Evolutionary conservation across 768 basidiomycete species (phyloP).

Genomic region (Lactifluus volemus): DNA sequence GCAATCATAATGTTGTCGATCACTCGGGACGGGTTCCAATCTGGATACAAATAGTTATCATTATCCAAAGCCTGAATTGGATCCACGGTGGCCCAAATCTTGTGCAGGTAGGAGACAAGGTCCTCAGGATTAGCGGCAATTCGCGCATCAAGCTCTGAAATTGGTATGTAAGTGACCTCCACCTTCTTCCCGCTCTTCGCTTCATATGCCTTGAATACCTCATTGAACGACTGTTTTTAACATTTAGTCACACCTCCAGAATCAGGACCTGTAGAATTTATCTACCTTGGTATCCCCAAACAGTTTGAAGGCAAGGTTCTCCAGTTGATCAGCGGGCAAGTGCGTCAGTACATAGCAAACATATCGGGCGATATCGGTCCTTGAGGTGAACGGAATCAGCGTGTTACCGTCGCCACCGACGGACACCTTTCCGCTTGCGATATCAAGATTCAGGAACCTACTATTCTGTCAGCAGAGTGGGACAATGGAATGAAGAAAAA

Average conservation of each 20-base stretch:
- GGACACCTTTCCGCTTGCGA: slow-evolving; percentile 14
- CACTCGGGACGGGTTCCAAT: slow-evolving; percentile 17
- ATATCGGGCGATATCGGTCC: slow-evolving; percentile 20
- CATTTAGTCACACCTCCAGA: too few relatives aligned
- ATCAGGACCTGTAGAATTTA: background rate
- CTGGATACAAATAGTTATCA: slow-evolving; percentile 16
- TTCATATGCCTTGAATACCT: slow-evolving; percentile 18
- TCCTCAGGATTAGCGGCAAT: slow-evolving; percentile 10
- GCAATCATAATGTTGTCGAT: slow-evolving; percentile 8
- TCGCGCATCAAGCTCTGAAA: slow-evolving; percentile 11
- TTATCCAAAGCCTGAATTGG: background rate
- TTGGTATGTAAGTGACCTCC: slow-evolving; percentile 15
- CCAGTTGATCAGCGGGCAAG: slow-evolving; percentile 8
- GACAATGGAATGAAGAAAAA: background rate
- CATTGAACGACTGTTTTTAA: slow-evolving; percentile 13
- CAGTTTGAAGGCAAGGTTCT: slow-evolving; percentile 3
- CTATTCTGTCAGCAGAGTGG: background rate
- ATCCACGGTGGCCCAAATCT: slow-evolving; percentile 4
- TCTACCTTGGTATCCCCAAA: slow-evolving; percentile 12
- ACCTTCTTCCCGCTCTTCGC: slow-evolving; percentile 17
- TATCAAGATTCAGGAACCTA: slow-evolving; percentile 8
- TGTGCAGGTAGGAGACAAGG: background rate
- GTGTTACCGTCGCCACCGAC: slow-evolving; percentile 17
- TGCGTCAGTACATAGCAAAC: slow-evolving; percentile 17
- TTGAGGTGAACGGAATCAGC: slow-evolving; percentile 14